These are phyloP conservation scores for Syzygium grande DNA, from an alignment of 345 rosid species.

Conservation along the genomic window DNA sequence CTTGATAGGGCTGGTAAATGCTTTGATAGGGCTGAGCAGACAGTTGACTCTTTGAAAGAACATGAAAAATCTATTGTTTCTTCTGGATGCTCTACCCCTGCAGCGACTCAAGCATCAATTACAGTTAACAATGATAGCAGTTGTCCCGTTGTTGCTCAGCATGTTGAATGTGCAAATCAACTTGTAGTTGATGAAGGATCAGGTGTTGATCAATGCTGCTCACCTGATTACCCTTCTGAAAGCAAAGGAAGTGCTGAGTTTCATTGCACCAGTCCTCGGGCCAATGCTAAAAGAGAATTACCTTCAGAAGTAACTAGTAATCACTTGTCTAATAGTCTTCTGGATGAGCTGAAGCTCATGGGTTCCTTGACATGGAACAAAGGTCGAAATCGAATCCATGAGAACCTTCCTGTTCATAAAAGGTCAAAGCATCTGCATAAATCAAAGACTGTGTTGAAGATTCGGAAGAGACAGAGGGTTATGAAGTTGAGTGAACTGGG, in stretches of 20 bases:
- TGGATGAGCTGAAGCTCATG: slow-evolving; percentile 49
- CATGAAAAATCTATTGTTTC: slow-evolving; percentile 35
- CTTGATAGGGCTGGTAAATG: slow-evolving; percentile 11
- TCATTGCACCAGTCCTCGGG: slow-evolving; percentile 9
- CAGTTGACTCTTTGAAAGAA: slow-evolving; percentile 14
- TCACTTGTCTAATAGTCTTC: slow-evolving; percentile 26
- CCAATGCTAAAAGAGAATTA: neutral
- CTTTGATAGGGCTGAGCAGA: slow-evolving; percentile 6
- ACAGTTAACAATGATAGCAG: slow-evolving; percentile 21
- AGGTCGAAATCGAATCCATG: slow-evolving; percentile 11
- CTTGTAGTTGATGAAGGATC: slow-evolving; percentile 43
- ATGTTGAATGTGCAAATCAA: slow-evolving; percentile 8
- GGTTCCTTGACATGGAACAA: slow-evolving; percentile 36
- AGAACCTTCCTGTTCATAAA: slow-evolving; percentile 5
- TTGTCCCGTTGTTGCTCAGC: slow-evolving; percentile 16
- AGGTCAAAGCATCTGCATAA: slow-evolving; percentile 6
- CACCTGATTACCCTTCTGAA: slow-evolving; percentile 34
- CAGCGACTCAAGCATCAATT: slow-evolving; percentile 29
- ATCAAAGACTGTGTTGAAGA: slow-evolving; percentile 3
- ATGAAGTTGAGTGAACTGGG: neutral
- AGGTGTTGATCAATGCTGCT: slow-evolving; percentile 37
- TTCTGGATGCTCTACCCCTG: slow-evolving; percentile 32
- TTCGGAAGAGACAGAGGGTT: slow-evolving; percentile 25
- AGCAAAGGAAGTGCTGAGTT: slow-evolving; percentile 36
- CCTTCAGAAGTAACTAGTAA: slow-evolving; percentile 5